phyloP scores from a whole-genome alignment of 2,329 filamentous ascomycete genomes.

The Pseudophaeomoniella oleicola region DNA sequence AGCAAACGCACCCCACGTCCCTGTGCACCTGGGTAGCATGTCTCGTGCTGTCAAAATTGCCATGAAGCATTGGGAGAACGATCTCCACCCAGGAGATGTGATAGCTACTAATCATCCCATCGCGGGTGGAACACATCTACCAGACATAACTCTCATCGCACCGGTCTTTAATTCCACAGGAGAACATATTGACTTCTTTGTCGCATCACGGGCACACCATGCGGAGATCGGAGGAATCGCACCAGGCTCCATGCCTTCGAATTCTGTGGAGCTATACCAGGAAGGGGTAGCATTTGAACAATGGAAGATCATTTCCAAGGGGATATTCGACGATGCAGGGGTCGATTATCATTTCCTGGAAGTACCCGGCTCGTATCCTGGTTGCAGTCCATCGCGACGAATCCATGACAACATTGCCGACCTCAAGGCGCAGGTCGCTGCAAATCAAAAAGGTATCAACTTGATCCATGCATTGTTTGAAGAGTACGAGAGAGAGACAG shows the following conservation, averaged over 20 bases:
- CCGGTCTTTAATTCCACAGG: conserved; percentile 58
- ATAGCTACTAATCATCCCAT: conserved; percentile 68
- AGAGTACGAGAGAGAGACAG: conserved; percentile 19
- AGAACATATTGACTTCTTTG: conserved; percentile 62
- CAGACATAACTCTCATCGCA: conserved; percentile 64
- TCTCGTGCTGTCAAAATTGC: conserved; percentile 61
- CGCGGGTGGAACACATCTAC: conserved; percentile 68
- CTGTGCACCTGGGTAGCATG: conserved; percentile 58
- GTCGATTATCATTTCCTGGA: conserved; percentile 15
- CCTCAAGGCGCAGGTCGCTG: conserved; percentile 28
- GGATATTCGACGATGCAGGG: conserved; percentile 19
- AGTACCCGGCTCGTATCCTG: conserved; percentile 8
- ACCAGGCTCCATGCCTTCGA: conserved; percentile 24
- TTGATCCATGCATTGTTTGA: conserved; percentile 20
- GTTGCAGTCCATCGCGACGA: conserved; percentile 8
- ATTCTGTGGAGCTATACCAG: conserved; percentile 30
- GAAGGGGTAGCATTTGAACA: conserved; percentile 31
- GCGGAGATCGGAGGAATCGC: conserved; percentile 38
- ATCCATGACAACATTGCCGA: conserved; percentile 29
- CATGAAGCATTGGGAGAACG: conserved; percentile 60
- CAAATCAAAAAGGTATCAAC: conserved; percentile 25
- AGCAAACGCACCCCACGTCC: conserved; percentile 55
- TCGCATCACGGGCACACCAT: conserved; percentile 61
- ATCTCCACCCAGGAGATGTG: conserved; percentile 60
- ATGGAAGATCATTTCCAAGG: conserved; percentile 12